phyloP scores from a whole-genome alignment of 148 eudicot genomes.

The Fagopyrum homotropicum region DNA sequence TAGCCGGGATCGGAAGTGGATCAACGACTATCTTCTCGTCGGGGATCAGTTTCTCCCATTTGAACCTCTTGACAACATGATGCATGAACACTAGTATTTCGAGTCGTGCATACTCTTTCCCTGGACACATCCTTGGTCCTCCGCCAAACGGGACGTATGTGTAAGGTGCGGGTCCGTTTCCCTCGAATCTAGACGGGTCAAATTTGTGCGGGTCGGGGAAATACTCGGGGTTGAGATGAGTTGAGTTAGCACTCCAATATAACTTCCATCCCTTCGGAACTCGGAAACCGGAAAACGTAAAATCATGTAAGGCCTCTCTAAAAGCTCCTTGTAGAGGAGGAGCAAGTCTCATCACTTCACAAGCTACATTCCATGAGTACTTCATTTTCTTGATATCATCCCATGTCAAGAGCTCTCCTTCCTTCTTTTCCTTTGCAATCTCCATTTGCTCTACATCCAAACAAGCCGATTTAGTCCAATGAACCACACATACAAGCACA shows the following conservation, averaged over 20 bases:
- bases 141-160: constrained; percentile 14
- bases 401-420: constrained; percentile 26
- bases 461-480: neutral
- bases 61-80: constrained; percentile 12
- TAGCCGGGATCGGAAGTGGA: constrained; percentile 8
- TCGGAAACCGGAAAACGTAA: constrained; percentile 24
- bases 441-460: constrained; percentile 30
- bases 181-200: constrained; percentile 12
- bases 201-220: constrained; percentile 24
- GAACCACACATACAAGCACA: too few relatives aligned
- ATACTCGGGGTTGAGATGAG: constrained; percentile 15
- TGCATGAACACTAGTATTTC: constrained; percentile 7
- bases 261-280: constrained; percentile 33
- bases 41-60: constrained; percentile 8
- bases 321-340: constrained; percentile 28
- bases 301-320: constrained; percentile 24
- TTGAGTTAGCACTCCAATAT: constrained; percentile 21
- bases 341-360: constrained; percentile 29
- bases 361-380: constrained; percentile 30
- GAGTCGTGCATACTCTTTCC: neutral
- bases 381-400: constrained; percentile 30
- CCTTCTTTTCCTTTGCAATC: constrained; percentile 20
- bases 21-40: constrained; percentile 3
- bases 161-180: neutral
- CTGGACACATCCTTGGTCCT: constrained; percentile 1